A percentile compares a stretch with the other conserved stretches of the same genome.
phyloP scores from a whole-genome alignment of 805 yeast genomes.

The Ogataea degrootiae region DNA sequence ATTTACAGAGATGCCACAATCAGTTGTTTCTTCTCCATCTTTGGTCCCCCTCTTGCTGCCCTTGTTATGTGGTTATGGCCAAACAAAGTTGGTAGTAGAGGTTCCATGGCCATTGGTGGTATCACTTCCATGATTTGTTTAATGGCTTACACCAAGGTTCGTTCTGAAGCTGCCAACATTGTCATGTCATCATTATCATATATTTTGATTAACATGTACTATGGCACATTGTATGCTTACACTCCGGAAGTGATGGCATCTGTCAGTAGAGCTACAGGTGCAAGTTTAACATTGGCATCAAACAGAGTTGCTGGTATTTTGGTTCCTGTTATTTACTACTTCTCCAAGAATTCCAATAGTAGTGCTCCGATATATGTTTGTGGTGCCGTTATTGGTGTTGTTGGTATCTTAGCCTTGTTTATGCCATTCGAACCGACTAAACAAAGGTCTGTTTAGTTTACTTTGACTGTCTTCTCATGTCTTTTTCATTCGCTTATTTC shows the following conservation, averaged over 20 bases:
- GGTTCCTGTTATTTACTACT: constrained; percentile 49
- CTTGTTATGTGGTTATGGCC: constrained; percentile 16
- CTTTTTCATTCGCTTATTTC: no score
- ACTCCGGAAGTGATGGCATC: constrained; percentile 55
- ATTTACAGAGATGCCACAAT: constrained; percentile 41
- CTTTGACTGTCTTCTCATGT: neutral
- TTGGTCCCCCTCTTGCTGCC: constrained; percentile 47
- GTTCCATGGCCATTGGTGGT: constrained; percentile 44
- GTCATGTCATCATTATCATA: constrained; percentile 40
- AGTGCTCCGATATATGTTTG: constrained; percentile 50
- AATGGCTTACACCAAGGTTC: constrained; percentile 54
- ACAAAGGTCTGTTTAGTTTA: constrained; percentile 20
- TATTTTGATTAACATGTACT: constrained; percentile 38
- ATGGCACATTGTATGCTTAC: constrained; percentile 54
- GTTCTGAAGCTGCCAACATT: constrained; percentile 45
- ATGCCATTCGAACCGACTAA: constrained; percentile 41
- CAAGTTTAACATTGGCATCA: constrained; percentile 46
- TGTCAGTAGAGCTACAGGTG: constrained; percentile 47
- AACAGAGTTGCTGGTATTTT: constrained; percentile 45
- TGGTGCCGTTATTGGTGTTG: constrained; percentile 41
- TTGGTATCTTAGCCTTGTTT: constrained; percentile 37
- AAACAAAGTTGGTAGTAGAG: constrained; percentile 41
- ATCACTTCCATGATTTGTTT: constrained; percentile 46
- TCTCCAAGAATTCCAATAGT: constrained; percentile 36
- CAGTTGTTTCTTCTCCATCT: constrained; percentile 35